Percentiles rank a stretch among this genome's conserved stretches.
Evolutionary conservation across 2,329 filamentous ascomycete genomes (phyloP).

Genomic region (Aspergillus awamori): DNA sequence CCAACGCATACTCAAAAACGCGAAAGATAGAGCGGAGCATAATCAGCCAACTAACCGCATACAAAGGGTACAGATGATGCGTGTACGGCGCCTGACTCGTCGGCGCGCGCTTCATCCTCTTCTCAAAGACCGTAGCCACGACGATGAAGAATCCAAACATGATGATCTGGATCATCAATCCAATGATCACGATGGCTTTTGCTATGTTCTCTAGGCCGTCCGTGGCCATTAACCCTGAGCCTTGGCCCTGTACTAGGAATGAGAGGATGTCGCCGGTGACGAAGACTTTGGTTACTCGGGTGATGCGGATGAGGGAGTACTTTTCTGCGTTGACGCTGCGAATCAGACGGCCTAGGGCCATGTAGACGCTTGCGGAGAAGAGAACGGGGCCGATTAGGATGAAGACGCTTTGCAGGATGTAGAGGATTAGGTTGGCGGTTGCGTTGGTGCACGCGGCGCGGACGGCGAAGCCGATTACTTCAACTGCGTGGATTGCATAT

Average conservation of each 20-base stretch:
- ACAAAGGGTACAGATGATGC: conserved; percentile 20
- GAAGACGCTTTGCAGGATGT: conserved; percentile 48
- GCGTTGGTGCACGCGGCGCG: conserved; percentile 25
- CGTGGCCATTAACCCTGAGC: conserved; percentile 23
- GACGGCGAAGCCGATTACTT: conserved; percentile 34
- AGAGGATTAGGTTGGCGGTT: conserved; percentile 27
- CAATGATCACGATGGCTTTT: conserved; percentile 22
- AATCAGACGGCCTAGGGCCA: conserved; percentile 51
- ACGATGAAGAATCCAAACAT: conserved; percentile 30
- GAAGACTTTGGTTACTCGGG: conserved; percentile 53
- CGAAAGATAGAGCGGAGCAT: conserved; percentile 52
- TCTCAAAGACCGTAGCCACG: conserved; percentile 23
- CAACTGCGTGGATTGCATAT: conserved; percentile 28
- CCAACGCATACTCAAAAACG: conserved; percentile 52
- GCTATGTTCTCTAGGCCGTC: conserved; percentile 3
- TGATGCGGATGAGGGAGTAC: conserved; percentile 46
- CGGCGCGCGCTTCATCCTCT: conserved; percentile 21
- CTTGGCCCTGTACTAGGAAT: conserved; percentile 48
- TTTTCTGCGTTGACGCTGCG: conserved; percentile 44
- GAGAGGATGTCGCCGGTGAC: conserved; percentile 52
- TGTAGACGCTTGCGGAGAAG: conserved; percentile 55
- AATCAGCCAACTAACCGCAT: conserved; percentile 36
- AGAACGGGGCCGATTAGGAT: conserved; percentile 53
- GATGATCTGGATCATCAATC: conserved; percentile 30
- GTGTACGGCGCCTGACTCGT: conserved; percentile 18